A percentile compares a stretch with the other conserved stretches of the same genome.
Evolutionary conservation across 164 flowering plant genomes (phyloP).

Genomic region (Cinnamomum chago): DNA sequence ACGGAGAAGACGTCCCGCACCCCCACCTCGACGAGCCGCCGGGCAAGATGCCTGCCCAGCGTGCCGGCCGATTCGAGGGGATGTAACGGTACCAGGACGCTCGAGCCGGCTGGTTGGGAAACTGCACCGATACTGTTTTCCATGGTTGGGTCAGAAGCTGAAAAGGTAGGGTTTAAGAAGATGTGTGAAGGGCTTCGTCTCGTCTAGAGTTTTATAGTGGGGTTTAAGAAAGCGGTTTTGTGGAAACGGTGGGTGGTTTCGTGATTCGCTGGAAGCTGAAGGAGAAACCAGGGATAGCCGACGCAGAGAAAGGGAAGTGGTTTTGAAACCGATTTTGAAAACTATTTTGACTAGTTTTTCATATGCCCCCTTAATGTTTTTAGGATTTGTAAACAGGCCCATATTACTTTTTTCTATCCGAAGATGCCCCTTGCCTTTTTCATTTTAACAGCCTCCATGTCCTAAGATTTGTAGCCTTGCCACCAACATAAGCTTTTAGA

Average conservation of each 20-base stretch:
- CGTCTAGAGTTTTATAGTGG: no score
- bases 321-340: neutral
- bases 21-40: constrained; percentile 78
- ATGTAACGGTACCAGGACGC: neutral
- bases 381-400: no score
- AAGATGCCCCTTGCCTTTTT: no score
- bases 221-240: neutral
- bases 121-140: constrained; percentile 4
- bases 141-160: neutral
- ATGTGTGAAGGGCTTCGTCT: no score
- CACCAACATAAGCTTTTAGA: no score
- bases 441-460: no score
- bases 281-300: no score
- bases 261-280: no score
- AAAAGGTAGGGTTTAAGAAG: neutral
- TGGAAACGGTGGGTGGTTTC: constrained; percentile 1
- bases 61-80: constrained; percentile 35
- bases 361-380: no score
- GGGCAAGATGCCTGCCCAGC: constrained; percentile 85
- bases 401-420: no score
- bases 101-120: neutral
- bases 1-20: constrained; percentile 80
- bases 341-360: neutral
- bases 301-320: neutral
- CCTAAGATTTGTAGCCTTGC: no score